Conservation (phyloP, 2,329 filamentous ascomycete species). For the Penicillium brevicompactum region DNA sequence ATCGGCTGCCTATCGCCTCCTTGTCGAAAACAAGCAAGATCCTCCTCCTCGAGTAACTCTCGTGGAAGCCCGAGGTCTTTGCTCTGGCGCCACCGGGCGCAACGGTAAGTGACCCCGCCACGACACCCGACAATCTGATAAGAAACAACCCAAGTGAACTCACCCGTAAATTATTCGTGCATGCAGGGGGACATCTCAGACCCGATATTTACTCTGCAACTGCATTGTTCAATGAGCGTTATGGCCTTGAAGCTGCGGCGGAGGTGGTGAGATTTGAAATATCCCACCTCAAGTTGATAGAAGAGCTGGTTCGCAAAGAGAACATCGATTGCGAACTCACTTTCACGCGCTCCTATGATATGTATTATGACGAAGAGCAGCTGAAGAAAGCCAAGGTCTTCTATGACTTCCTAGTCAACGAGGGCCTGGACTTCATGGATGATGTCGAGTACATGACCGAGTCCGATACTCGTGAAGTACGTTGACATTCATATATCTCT, state of each 20-base stretch:
- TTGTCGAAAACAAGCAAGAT: conserved; percentile 19
- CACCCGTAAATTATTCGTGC: neutral
- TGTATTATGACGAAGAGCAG: conserved; percentile 38
- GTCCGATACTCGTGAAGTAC: conserved; percentile 22
- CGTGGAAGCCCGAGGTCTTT: conserved; percentile 42
- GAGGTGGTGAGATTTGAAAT: conserved; percentile 46
- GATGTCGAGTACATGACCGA: conserved; percentile 27
- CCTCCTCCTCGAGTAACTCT: conserved; percentile 32
- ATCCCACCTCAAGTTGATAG: conserved; percentile 41
- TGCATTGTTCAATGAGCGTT: conserved; percentile 31
- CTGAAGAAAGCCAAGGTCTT: conserved; percentile 24
- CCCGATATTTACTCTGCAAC: conserved; percentile 46
- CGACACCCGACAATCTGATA: neutral
- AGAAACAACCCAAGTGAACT: neutral
- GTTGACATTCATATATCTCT: neutral
- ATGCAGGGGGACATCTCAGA: conserved; percentile 40
- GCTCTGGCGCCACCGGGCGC: conserved; percentile 46
- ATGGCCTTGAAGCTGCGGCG: conserved; percentile 36
- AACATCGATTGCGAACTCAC: conserved; percentile 48
- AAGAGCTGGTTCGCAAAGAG: conserved; percentile 43
- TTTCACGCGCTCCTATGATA: conserved; percentile 42
- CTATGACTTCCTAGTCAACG: conserved; percentile 30
- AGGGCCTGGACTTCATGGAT: conserved; percentile 29
- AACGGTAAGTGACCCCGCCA: conserved; percentile 33
- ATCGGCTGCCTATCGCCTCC: conserved; percentile 45